Evolutionary conservation across 108 stramenopile genomes (phyloP).

Genomic region (Discostella pseudostelligera): DNA sequence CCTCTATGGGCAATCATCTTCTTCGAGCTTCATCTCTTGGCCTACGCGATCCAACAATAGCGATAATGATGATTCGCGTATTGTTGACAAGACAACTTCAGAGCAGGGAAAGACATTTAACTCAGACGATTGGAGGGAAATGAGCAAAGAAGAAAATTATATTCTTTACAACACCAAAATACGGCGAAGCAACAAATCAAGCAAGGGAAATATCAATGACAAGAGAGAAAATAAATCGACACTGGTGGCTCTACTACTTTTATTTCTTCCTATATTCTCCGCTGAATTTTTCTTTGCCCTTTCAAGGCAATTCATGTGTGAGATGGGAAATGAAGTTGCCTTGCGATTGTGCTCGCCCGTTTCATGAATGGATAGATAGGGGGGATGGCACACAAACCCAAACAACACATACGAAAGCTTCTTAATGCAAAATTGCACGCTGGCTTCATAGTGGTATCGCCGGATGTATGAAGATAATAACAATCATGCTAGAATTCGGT

Average conservation of each 20-base stretch:
- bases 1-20: constrained; percentile 39
- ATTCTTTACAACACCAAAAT: constrained; percentile 60
- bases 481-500: no score
- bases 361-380: background rate
- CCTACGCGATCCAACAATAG: background rate
- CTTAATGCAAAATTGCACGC: no score
- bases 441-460: no score
- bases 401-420: no score
- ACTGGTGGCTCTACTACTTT: constrained; percentile 46
- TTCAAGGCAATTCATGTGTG: constrained; percentile 68
- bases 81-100: background rate
- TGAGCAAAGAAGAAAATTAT: constrained; percentile 72
- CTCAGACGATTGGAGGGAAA: constrained; percentile 64
- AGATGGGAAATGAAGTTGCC: constrained; percentile 16
- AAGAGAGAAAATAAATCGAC: constrained; percentile 51
- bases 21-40: constrained; percentile 35
- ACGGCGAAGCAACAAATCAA: constrained; percentile 14
- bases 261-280: constrained; percentile 81
- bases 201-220: constrained; percentile 9
- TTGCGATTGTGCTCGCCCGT: constrained; percentile 22
- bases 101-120: constrained; percentile 18
- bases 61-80: background rate
- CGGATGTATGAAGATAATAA: no score
- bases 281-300: constrained; percentile 76
- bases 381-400: no score